phyloP scores from a whole-genome alignment of 139 green algal species.

The Chlamydomonas sphaeroides region DNA sequence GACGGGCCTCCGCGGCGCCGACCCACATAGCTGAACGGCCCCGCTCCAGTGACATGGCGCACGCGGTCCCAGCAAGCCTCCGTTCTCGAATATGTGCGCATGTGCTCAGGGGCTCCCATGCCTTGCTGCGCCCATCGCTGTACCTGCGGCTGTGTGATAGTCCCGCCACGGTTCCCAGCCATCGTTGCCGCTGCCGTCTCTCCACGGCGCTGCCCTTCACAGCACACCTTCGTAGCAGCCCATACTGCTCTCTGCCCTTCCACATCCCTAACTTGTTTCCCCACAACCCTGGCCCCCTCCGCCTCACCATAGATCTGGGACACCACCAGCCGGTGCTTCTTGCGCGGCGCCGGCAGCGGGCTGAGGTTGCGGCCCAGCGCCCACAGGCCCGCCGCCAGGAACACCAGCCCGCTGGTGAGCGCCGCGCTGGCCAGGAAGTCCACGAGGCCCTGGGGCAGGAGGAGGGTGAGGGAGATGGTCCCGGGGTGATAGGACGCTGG shows the following conservation, averaged over 20 bases:
- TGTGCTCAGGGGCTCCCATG: too few species aligned
- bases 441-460: conserved; percentile 44
- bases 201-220: background rate
- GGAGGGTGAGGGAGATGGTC: background rate
- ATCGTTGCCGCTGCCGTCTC: background rate
- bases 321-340: conserved; percentile 53
- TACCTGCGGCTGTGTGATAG: too few species aligned
- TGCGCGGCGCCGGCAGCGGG: conserved; percentile 61
- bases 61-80: background rate
- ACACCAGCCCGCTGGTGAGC: conserved; percentile 54
- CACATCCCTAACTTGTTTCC: too few species aligned
- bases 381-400: conserved; percentile 57
- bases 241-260: background rate
- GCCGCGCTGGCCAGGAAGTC: conserved; percentile 48
- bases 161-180: background rate
- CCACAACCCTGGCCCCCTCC: too few species aligned
- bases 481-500: too few species aligned
- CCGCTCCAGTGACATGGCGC: too few species aligned
- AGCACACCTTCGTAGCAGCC: too few species aligned
- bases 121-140: too few species aligned
- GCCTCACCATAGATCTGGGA: conserved; percentile 51
- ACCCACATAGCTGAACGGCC: too few species aligned
- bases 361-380: conserved; percentile 57
- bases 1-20: background rate
- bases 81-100: background rate